Conservation (phyloP, 1,284 basidiomycete species). For the Cryptococcus hybrid region DNA sequence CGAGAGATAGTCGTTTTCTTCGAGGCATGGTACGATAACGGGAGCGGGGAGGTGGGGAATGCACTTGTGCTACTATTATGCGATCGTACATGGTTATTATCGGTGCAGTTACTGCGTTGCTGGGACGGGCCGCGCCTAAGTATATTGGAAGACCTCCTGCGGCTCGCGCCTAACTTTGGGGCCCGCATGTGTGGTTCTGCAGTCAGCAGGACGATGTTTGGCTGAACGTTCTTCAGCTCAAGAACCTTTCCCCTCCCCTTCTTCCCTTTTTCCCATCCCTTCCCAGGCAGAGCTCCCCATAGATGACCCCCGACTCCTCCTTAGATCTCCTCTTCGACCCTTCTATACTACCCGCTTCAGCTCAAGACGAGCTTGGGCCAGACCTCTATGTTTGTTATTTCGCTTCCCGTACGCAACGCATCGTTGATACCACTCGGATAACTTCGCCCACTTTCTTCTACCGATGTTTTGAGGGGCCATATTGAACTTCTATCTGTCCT, state of each 20-base stretch:
- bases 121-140: conserved; percentile 1
- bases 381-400: conserved; percentile 28
- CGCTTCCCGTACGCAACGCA: not conserved
- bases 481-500: conserved; percentile 79
- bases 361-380: conserved; percentile 22
- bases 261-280: not conserved
- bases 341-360: conserved; percentile 24
- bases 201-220: not conserved
- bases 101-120: too few relatives aligned
- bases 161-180: not conserved
- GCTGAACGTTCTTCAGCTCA: not conserved
- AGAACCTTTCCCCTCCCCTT: not conserved
- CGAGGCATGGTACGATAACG: too few relatives aligned
- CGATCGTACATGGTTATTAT: too few relatives aligned
- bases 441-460: conserved; percentile 91
- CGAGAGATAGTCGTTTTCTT: conserved; percentile 50
- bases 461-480: conserved; percentile 80
- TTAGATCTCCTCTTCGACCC: conserved; percentile 38
- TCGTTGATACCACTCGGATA: conserved; percentile 37
- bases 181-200: not conserved
- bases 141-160: not conserved
- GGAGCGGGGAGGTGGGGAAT: not conserved
- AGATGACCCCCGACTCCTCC: not conserved
- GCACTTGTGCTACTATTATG: too few relatives aligned
- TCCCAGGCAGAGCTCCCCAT: not conserved